A percentile compares a stretch with the other conserved stretches of the same genome.
These are phyloP conservation scores for Hsuehochloa calcarea DNA, from an alignment of 176 grass and related monocot species.

Conservation along the genomic window DNA sequence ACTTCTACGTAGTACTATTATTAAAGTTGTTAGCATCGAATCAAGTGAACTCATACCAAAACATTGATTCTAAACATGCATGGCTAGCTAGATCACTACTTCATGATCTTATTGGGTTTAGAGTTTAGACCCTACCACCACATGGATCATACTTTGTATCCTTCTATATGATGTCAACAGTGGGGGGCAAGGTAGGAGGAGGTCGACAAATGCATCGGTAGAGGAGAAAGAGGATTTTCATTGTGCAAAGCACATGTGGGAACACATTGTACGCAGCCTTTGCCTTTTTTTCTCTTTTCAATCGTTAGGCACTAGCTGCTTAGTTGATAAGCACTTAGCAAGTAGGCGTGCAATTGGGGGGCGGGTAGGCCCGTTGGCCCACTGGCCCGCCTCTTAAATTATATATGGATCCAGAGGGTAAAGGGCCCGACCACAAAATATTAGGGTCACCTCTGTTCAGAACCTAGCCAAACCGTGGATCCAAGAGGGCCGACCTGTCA, in stretches of 20 bases:
- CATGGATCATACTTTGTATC: neutral
- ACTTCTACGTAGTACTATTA: neutral
- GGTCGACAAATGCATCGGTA: conserved; percentile 29
- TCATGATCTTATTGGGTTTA: neutral
- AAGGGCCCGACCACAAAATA: too few relatives aligned
- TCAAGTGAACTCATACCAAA: neutral
- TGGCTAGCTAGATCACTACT: neutral
- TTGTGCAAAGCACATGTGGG: conserved; percentile 20
- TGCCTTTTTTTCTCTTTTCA: neutral
- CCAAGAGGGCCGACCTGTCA: too few relatives aligned
- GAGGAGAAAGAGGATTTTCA: conserved; percentile 23
- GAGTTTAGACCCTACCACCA: neutral
- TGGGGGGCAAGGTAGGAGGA: neutral
- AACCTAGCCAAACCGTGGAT: too few relatives aligned
- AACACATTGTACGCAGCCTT: conserved; percentile 12
- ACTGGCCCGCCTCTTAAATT: too few relatives aligned
- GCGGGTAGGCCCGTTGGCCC: too few relatives aligned
- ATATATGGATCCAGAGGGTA: too few relatives aligned
- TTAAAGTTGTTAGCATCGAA: neutral
- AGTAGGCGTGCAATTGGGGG: too few relatives aligned
- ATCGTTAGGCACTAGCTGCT: neutral
- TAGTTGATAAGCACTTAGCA: neutral
- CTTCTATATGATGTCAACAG: neutral
- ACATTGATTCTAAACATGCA: neutral
- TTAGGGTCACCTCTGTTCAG: too few relatives aligned